Base-by-base conservation (phyloP, 2,329 filamentous ascomycete genomes). In the Nothopassalora personata region DNA sequence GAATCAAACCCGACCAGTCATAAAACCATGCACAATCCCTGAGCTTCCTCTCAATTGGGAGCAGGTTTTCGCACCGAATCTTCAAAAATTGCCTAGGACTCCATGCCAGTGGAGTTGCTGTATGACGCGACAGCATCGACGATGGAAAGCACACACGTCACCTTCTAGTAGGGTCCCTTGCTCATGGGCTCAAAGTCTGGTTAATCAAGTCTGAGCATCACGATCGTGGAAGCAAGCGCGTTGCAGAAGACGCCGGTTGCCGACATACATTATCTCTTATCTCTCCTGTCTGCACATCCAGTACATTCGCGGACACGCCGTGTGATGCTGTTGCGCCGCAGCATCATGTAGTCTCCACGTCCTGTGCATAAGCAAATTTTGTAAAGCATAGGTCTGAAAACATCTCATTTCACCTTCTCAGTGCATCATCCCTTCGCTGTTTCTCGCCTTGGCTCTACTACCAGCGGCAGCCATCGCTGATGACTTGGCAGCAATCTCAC, bases 401-500 rank as follows among this genome's bases (percentile, higher is more conserved):
- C 39, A 3, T 23, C 23, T 3, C 23, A 23, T 23, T 23, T 23
- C 23, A 3, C 18, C 13, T 43, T 15, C 7, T 31, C 28, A 45
- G 34, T 30, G 36, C 36, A 45, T 46, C 39, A 46, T n/a, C 15
- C 52, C 53, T 47, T 55, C 11, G 45, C 15, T 43, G 8, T 30
- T 13, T 49, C 50, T 57, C 18, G 27, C 46, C 51, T 55, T 60
- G 9, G 45, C 51, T 49, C 55, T 49, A 23, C 45, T 46, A 10
- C 39, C 54, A 9, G 7, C 27, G 9, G 39, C 49, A 45, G 48
- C 39, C 18, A 19, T 46, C 36, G 49, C 49, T 13, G 30, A 51
- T 10, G 49, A 48, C 43, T 54, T 53, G 10, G 53, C 45, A 34
- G 23, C 52, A 43, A 56, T 18, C 23, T 60, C 53, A 5, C 56